Percentiles rank a stretch among this genome's conserved stretches.
These are phyloP conservation scores for Royoungia palumana DNA, from an alignment of 768 basidiomycete species.

Conservation along the genomic window DNA sequence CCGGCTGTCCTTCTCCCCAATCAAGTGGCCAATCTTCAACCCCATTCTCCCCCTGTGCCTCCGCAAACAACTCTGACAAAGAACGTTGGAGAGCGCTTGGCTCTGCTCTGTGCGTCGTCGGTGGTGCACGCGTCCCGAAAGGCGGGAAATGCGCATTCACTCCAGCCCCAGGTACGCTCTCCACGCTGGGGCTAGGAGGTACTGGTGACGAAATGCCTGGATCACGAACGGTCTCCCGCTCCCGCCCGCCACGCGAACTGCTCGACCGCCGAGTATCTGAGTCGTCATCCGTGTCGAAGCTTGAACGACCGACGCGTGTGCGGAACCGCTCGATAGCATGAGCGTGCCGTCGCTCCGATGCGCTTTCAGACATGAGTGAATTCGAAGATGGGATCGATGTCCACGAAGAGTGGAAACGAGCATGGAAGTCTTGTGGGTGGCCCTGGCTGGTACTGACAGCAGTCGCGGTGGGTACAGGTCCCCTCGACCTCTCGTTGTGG, in stretches of 20 bases:
- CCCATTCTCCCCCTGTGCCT: conserved; percentile 14
- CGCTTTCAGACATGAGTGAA: conserved; percentile 43
- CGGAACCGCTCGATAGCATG: conserved; percentile 37
- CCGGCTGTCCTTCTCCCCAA: conserved; percentile 16
- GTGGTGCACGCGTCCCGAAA: conserved; percentile 1
- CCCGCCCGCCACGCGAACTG: conserved; percentile 15
- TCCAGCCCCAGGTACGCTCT: conserved; percentile 10
- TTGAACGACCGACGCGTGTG: conserved; percentile 18
- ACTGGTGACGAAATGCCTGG: conserved; percentile 11
- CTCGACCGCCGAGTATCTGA: conserved; percentile 22
- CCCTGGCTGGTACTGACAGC: conserved; percentile 1
- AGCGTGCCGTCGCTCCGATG: conserved; percentile 39
- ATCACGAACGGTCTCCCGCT: conserved; percentile 11
- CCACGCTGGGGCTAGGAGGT: conserved; percentile 11
- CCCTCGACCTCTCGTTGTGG: conserved; percentile 17
- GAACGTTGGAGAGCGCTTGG: conserved; percentile 14
- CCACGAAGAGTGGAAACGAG: conserved; percentile 26
- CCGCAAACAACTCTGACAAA: conserved; percentile 22
- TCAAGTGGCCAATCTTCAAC: conserved; percentile 13
- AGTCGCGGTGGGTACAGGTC: conserved; percentile 9
- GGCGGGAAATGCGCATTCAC: conserved; percentile 8
- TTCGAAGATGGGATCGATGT: conserved; percentile 35
- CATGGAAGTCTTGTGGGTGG: conserved; percentile 14
- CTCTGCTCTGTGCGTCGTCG: conserved; percentile 8
- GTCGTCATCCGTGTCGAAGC: conserved; percentile 25